Evolutionary conservation across 2,329 filamentous ascomycete species (phyloP).

Genomic region (Penicillium sp.): DNA sequence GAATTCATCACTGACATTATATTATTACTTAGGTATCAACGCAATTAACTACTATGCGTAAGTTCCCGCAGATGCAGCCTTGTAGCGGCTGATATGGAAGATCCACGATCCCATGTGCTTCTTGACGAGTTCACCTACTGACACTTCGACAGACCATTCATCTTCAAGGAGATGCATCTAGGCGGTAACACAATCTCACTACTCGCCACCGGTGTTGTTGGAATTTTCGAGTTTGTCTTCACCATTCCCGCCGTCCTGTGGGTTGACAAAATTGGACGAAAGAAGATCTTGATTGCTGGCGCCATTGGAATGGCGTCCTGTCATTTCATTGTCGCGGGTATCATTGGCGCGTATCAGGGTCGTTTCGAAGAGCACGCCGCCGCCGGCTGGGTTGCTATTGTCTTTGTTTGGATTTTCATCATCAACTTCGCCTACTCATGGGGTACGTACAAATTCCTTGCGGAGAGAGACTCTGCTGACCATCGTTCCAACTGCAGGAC

Average conservation of each 20-base stretch:
- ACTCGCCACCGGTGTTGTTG: conserved; percentile 43
- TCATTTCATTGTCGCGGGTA: conserved; percentile 70
- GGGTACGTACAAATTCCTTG: conserved; percentile 34
- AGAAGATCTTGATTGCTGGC: conserved; percentile 46
- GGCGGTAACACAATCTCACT: conserved; percentile 40
- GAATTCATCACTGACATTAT: not conserved
- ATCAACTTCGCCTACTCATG: conserved; percentile 74
- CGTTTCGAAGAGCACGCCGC: conserved; percentile 58
- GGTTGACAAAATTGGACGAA: conserved; percentile 44
- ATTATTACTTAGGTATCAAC: conserved; percentile 35
- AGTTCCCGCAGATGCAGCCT: conserved; percentile 5
- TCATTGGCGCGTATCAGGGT: conserved; percentile 64
- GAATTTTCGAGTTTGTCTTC: conserved; percentile 42
- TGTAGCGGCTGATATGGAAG: not conserved
- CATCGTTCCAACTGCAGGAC: conserved; percentile 32
- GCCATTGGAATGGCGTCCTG: conserved; percentile 69
- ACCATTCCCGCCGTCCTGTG: conserved; percentile 45
- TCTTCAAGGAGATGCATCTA: conserved; percentile 38
- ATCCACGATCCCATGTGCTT: not conserved
- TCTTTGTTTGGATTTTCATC: conserved; percentile 66
- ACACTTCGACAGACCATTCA: conserved; percentile 23
- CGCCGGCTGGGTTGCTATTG: conserved; percentile 69
- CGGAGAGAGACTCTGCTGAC: not conserved
- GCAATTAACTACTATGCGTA: conserved; percentile 45
- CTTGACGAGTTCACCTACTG: conserved; percentile 2